Evolutionary conservation across 75 land plant genomes (phyloP).

Genomic region (Gnetum montanum): DNA sequence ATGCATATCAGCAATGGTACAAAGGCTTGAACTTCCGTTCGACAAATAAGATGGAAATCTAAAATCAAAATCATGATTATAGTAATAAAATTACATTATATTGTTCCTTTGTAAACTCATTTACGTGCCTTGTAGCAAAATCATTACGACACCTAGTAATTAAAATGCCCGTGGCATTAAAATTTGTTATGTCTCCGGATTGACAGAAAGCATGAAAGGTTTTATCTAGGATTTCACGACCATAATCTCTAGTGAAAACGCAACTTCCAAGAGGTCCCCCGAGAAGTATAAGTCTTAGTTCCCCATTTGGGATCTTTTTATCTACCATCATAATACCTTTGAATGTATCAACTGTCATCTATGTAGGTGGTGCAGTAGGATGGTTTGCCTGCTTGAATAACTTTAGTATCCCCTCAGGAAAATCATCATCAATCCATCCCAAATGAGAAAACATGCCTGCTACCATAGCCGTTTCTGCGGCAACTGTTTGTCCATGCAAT

Average conservation of each 20-base stretch:
- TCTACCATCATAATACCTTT: conserved; percentile 89
- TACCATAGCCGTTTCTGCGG: conserved; percentile 96
- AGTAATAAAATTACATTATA: no score
- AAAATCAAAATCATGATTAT: no score
- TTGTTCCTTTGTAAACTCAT: no score
- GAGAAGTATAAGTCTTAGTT: conserved; percentile 77
- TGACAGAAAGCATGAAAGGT: conserved; percentile 78
- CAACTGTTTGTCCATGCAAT: conserved; percentile 98
- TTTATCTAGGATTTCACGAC: conserved; percentile 65
- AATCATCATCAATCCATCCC: conserved; percentile 87
- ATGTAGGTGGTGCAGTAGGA: conserved; percentile 71
- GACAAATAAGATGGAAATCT: no score
- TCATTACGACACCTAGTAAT: no score
- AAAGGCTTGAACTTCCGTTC: no score
- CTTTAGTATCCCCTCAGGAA: conserved; percentile 40
- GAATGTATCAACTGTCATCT: conserved; percentile 78
- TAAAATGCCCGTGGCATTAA: no score
- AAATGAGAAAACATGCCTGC: conserved; percentile 85
- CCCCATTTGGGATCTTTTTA: conserved; percentile 98
- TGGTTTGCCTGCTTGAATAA: conserved; percentile 55
- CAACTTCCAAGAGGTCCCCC: conserved; percentile 91
- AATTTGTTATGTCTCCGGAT: conserved; percentile 26
- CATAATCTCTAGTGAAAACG: conserved; percentile 90
- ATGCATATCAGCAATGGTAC: no score
- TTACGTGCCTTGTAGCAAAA: no score